Conservation (phyloP, 257 asterid genomes). For the Nicotiana paniculata region DNA sequence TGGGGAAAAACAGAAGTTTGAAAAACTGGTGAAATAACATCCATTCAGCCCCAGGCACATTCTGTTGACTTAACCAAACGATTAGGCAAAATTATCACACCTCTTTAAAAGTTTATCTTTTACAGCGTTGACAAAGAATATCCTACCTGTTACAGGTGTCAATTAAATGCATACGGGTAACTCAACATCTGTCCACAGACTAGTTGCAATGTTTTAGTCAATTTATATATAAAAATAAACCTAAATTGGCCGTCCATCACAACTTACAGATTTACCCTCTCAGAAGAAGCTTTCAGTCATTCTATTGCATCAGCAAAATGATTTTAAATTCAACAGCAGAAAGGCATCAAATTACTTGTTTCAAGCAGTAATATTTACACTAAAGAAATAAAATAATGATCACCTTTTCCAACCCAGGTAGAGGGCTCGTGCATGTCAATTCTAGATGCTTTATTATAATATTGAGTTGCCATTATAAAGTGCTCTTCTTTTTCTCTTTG, state of each 20-base stretch:
- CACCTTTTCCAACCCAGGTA: constrained; percentile 99
- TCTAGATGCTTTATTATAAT: constrained; percentile 94
- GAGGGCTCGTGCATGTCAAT: constrained; percentile 98
- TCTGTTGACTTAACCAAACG: background rate
- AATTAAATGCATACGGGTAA: background rate
- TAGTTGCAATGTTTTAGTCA: background rate
- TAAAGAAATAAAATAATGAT: constrained; percentile 5
- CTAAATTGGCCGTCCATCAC: background rate
- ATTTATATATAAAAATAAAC: no score
- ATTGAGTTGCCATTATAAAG: constrained; percentile 87
- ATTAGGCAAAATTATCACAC: background rate
- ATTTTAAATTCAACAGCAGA: background rate
- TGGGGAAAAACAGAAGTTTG: background rate
- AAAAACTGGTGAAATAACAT: background rate
- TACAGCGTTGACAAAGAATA: background rate
- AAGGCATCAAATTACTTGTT: background rate
- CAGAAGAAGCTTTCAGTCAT: background rate
- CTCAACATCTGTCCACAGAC: background rate
- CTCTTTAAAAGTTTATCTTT: background rate
- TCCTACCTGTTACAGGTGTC: background rate
- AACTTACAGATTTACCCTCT: background rate
- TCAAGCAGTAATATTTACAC: constrained; percentile 5
- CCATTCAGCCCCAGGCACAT: background rate
- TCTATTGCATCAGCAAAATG: background rate
- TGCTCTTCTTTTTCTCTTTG: constrained; percentile 94